phyloP scores from a whole-genome alignment of 2,329 filamentous ascomycete genomes.

The Penicillium sp. region DNA sequence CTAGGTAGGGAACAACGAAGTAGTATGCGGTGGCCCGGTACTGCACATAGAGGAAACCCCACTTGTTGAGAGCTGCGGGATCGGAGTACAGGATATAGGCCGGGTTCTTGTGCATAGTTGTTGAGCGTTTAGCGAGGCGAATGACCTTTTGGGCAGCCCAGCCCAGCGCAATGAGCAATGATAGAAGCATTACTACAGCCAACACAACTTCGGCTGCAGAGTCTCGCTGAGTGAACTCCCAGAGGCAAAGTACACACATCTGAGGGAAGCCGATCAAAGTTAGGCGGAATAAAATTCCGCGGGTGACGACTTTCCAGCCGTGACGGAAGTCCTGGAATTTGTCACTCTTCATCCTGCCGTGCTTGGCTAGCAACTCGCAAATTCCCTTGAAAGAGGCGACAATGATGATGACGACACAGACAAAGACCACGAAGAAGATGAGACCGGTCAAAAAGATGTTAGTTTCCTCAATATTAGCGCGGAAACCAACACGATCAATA shows the following conservation, averaged over 20 bases:
- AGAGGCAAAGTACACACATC: slow-evolving; percentile 84
- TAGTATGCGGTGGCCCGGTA: slow-evolving; percentile 96
- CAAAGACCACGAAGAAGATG: slow-evolving; percentile 82
- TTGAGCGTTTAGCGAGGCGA: slow-evolving; percentile 80
- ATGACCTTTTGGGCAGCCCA: slow-evolving; percentile 93
- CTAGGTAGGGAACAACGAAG: slow-evolving; percentile 78
- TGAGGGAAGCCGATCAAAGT: slow-evolving; percentile 89
- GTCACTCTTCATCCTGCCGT: slow-evolving; percentile 75
- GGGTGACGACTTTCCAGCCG: slow-evolving; percentile 87
- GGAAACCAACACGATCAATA: slow-evolving; percentile 86
- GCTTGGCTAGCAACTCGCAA: slow-evolving; percentile 72
- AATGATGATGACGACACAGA: slow-evolving; percentile 68
- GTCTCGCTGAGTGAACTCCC: slow-evolving; percentile 86
- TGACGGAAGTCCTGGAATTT: slow-evolving; percentile 93
- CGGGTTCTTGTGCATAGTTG: slow-evolving; percentile 90
- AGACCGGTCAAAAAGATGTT: slow-evolving; percentile 93
- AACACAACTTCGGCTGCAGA: slow-evolving; percentile 83
- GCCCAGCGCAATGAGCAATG: slow-evolving; percentile 70
- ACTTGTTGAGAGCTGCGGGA: slow-evolving; percentile 90
- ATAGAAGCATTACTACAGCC: slow-evolving; percentile 83
- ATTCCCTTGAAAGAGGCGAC: slow-evolving; percentile 77
- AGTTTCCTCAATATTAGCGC: slow-evolving; percentile 77
- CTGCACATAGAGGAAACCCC: slow-evolving; percentile 96
- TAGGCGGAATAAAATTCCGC: slow-evolving; percentile 89
- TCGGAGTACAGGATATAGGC: slow-evolving; percentile 97